Conservation (phyloP, 78 protist genomes). For the Acrasis kona region DNA sequence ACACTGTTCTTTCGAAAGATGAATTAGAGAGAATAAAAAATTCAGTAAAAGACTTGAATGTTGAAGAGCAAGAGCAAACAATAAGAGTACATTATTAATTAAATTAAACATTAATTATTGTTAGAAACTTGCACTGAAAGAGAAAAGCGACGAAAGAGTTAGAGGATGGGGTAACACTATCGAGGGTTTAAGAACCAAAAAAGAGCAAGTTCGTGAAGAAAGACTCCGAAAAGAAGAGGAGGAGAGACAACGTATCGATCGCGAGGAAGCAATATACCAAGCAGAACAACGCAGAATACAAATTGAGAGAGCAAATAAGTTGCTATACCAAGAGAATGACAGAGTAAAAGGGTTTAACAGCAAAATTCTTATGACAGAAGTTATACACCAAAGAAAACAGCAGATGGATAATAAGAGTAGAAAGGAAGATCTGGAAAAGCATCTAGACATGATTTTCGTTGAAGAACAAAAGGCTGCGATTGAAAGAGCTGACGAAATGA, state of each 20-base stretch:
- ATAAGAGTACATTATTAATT: too few species aligned
- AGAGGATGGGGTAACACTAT: conserved; percentile 2
- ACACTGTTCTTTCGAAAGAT: too few species aligned
- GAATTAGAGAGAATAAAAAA: too few species aligned
- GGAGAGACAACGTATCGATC: background rate
- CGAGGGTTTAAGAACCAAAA: background rate
- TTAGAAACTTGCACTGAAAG: too few species aligned
- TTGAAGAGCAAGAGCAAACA: too few species aligned
- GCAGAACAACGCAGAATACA: background rate
- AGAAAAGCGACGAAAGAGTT: background rate
- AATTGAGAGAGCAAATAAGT: background rate
- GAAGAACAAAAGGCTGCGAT: background rate
- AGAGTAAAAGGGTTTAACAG: background rate
- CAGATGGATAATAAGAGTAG: background rate
- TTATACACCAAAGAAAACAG: background rate
- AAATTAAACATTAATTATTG: too few species aligned
- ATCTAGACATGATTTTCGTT: background rate
- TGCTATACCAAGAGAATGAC: conserved; percentile 9
- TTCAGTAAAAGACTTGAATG: too few species aligned
- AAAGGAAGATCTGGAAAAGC: background rate
- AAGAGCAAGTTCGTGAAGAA: background rate
- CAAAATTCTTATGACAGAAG: background rate
- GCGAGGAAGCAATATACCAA: background rate
- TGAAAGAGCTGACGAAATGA: background rate
- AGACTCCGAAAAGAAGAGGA: conserved; percentile 6